Base-by-base conservation (phyloP, 2,329 filamentous ascomycete species). In the Cryoendolithus antarcticus region DNA sequence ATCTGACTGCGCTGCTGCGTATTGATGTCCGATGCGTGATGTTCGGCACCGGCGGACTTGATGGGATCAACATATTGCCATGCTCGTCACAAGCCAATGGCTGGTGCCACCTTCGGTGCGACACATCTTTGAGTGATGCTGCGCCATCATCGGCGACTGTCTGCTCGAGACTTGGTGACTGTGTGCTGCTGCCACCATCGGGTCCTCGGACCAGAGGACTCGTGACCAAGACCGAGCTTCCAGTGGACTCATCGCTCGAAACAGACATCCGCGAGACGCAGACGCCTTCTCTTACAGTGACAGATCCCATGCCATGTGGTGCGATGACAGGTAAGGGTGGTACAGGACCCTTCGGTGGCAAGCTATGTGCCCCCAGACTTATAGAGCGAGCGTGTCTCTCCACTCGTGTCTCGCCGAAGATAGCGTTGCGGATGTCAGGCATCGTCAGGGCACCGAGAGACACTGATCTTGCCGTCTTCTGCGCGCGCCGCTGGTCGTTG, bases 251-350 rank as follows among this genome's bases (percentile, higher is more conserved):
- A 28, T 54, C 52, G 41, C 62, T 65, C 1, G 59, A 63, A 4
- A 57, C 53, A 0, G 64, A 66, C 11, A 55, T 46, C 29, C 57
- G 55, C 1, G 63, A 62, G 2, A 63, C 51, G 30, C 47, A 52
- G 6, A 53, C 34, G 8, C 42, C 48, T 34, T 43, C 43, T 2
- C 50, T 34, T 15, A 35, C 19, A n/a, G 34, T 30, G 5, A 42
- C 33, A 9, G n/a, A 35, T 6, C 32, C 39, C 19, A 36, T 32
- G 9, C 38, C 37, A 3, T 41, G 42, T 7, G 48, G 45, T 9
- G 47, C 42, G 5, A 52, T 55, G 7, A 60, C 48, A 12, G 65
- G 65, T 6, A 68, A 45, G 10, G 64, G 62, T 10, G 65, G 65
- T 1, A 68, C 51, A 7, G 62, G 62, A 9, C 56, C 54, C 21